These are phyloP conservation scores for Pseudisothecium myosuroides DNA, from an alignment of 225 moss, liverwort and hornwort genomes.

Conservation along the genomic window DNA sequence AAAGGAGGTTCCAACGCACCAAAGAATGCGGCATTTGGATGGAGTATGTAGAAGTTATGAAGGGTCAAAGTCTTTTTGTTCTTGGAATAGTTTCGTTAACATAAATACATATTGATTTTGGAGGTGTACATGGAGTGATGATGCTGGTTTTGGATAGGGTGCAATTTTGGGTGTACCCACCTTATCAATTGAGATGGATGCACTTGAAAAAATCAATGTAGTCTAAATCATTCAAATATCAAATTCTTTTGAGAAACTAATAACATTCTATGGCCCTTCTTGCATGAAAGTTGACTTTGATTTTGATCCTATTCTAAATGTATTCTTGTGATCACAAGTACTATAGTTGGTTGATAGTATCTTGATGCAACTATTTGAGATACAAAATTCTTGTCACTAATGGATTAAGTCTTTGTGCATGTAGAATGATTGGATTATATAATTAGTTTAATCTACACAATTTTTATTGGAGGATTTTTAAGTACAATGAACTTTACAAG, in stretches of 20 bases:
- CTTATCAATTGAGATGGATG: not conserved
- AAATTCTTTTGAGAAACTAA: not conserved
- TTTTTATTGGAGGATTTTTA: not conserved
- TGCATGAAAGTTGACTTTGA: not conserved
- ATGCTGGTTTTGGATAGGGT: not conserved
- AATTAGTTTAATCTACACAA: not conserved
- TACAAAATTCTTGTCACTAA: not conserved
- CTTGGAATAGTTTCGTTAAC: not conserved
- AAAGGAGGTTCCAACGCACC: not conserved
- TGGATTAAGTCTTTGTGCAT: too few species aligned
- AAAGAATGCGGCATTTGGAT: not conserved
- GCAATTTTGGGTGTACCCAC: rapidly evolving
- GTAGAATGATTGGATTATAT: not conserved
- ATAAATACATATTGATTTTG: too few species aligned
- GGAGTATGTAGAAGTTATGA: not conserved
- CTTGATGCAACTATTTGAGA: not conserved
- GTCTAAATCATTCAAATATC: not conserved
- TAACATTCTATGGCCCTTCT: not conserved
- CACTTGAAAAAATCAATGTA: too few species aligned
- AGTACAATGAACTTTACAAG: not conserved
- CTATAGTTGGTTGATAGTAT: not conserved
- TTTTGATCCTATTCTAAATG: too few species aligned
- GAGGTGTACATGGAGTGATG: not conserved
- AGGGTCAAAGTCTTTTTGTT: not conserved
- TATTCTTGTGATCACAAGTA: not conserved